Conservation (phyloP, 2,329 filamentous ascomycete species). For the Pestalotiopsis sp. region DNA sequence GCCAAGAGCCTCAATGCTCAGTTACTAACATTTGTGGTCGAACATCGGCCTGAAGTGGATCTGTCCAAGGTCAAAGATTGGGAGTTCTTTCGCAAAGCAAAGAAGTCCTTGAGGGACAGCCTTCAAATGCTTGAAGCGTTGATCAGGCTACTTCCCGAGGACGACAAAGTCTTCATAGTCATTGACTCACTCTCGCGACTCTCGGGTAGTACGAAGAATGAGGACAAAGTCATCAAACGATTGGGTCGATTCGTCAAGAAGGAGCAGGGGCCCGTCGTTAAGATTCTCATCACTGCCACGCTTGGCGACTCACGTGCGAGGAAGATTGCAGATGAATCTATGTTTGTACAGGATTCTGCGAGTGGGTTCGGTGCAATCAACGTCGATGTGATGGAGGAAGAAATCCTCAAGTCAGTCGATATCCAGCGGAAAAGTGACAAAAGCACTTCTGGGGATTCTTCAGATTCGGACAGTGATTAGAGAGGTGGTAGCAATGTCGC, state of each 20-base stretch:
- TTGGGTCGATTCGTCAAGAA: background rate
- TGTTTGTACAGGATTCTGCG: background rate
- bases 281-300: slow-evolving; percentile 17
- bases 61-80: background rate
- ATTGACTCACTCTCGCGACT: slow-evolving; percentile 16
- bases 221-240: background rate
- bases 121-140: slow-evolving; percentile 15
- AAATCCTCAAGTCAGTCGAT: background rate
- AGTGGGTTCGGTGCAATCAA: background rate
- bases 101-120: background rate
- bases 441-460: background rate
- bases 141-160: slow-evolving; percentile 13
- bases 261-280: slow-evolving; percentile 9
- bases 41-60: background rate
- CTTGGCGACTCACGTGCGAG: slow-evolving; percentile 13
- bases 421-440: background rate
- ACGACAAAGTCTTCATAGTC: slow-evolving; percentile 16
- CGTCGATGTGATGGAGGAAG: background rate
- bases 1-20: background rate
- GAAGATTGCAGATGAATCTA: background rate
- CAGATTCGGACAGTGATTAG: background rate
- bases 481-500: background rate
- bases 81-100: background rate
- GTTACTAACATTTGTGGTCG: background rate
- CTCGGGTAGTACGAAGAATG: slow-evolving; percentile 9